Evolutionary conservation across 208 protist genomes (phyloP).

Genomic region (Acanthamoeba castellanii): DNA sequence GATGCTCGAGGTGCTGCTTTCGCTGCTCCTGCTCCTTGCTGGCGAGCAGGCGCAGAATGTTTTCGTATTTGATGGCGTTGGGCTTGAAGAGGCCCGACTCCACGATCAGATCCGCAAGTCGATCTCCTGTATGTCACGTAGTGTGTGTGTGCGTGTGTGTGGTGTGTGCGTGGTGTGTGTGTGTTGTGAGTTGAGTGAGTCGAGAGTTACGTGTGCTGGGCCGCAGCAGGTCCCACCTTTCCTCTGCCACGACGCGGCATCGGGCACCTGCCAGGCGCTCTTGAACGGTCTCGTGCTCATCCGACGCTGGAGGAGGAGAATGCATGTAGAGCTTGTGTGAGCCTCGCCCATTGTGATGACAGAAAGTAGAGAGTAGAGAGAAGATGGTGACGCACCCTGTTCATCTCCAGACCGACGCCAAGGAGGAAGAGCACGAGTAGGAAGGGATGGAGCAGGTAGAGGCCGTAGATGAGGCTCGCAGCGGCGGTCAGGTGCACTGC

Average conservation of each 20-base stretch:
- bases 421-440: not conserved
- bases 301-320: not conserved
- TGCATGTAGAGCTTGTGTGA: not conserved
- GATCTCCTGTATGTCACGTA: not conserved
- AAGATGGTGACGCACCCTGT: not conserved
- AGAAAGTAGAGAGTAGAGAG: not conserved
- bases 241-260: not conserved
- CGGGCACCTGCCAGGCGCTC: constrained; percentile 1
- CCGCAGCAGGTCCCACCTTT: not conserved
- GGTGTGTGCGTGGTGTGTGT: not conserved
- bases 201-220: not conserved
- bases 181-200: not conserved
- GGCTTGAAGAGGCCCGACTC: constrained; percentile 38
- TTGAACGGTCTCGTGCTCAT: not conserved
- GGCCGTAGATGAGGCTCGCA: not conserved
- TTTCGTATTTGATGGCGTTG: constrained; percentile 20
- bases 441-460: not conserved
- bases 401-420: not conserved
- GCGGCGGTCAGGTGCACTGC: not conserved
- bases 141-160: no score
- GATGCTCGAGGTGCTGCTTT: not conserved
- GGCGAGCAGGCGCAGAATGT: constrained; percentile 27
- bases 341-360: not conserved
- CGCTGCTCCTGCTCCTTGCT: not conserved
- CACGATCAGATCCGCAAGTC: not conserved